phyloP scores from a whole-genome alignment of 2,329 filamentous ascomycete genomes.

The Paecilomyces variotii region DNA sequence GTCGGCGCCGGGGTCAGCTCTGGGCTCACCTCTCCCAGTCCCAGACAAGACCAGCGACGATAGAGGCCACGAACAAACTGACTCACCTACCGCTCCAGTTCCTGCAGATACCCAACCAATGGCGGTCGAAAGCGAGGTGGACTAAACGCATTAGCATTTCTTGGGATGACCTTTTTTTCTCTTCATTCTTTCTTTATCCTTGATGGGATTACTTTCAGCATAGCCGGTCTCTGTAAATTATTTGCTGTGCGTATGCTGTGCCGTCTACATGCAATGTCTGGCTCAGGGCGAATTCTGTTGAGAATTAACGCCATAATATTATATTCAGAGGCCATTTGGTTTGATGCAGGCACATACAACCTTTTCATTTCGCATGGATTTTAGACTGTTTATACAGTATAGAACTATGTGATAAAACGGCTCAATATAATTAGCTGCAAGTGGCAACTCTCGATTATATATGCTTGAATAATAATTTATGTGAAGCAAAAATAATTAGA shows the following conservation, averaged over 20 bases:
- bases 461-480: background rate
- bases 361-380: background rate
- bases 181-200: background rate
- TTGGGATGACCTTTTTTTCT: background rate
- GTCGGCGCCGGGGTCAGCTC: conserved; percentile 8
- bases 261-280: conserved; percentile 2
- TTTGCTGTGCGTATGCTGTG: background rate
- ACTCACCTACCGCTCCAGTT: background rate
- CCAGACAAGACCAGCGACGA: conserved; percentile 8
- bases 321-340: conserved; percentile 6
- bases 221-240: background rate
- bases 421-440: conserved; percentile 4
- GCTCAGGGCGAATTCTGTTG: conserved; percentile 5
- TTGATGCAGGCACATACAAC: conserved; percentile 6
- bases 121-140: conserved; percentile 3
- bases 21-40: conserved; percentile 11
- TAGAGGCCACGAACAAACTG: background rate
- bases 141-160: conserved; percentile 1
- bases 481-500: background rate
- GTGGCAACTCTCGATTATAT: background rate
- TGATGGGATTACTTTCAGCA: background rate
- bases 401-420: conserved; percentile 22
- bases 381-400: background rate
- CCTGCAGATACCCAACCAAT: background rate
- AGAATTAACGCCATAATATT: background rate